phyloP scores from a whole-genome alignment of 257 asterid genomes.

The Prunella vulgaris region DNA sequence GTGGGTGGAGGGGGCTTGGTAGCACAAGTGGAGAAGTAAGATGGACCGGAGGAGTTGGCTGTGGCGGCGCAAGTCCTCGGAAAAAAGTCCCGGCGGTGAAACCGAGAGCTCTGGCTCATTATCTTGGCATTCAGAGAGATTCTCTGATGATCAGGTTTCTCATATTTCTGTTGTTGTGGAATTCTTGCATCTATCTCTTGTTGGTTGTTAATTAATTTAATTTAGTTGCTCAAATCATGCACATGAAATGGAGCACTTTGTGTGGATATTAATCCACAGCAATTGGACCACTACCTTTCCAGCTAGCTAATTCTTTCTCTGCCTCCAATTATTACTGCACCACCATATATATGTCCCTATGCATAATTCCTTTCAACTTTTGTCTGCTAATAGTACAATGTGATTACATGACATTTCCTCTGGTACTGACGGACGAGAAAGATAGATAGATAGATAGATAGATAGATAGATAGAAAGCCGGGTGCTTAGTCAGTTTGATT shows the following conservation, averaged over 20 bases:
- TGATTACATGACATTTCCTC: no score
- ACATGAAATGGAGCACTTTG: constrained; percentile 41
- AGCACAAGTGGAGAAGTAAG: constrained; percentile 15
- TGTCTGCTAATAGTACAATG: background rate
- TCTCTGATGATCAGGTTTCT: constrained; percentile 80
- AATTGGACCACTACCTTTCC: constrained; percentile 46
- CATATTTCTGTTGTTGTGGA: no score
- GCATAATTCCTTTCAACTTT: constrained; percentile 6
- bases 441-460: background rate
- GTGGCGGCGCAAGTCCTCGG: constrained; percentile 83
- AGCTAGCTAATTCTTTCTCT: constrained; percentile 32
- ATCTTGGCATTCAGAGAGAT: constrained; percentile 78
- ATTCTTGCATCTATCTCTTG: no score
- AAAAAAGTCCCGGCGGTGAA: constrained; percentile 77
- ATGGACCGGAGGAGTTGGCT: constrained; percentile 95
- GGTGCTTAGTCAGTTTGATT: background rate
- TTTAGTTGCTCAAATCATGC: background rate
- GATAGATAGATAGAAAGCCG: no score
- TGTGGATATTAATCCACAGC: constrained; percentile 24
- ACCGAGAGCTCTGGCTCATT: constrained; percentile 85
- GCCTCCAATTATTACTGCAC: constrained; percentile 29
- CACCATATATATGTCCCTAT: constrained; percentile 3
- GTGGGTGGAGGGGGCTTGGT: no score
- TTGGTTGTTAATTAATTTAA: background rate
- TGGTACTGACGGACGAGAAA: background rate